These are phyloP conservation scores for Cyclotella baltica DNA, from an alignment of 108 stramenopile species.

Conservation along the genomic window DNA sequence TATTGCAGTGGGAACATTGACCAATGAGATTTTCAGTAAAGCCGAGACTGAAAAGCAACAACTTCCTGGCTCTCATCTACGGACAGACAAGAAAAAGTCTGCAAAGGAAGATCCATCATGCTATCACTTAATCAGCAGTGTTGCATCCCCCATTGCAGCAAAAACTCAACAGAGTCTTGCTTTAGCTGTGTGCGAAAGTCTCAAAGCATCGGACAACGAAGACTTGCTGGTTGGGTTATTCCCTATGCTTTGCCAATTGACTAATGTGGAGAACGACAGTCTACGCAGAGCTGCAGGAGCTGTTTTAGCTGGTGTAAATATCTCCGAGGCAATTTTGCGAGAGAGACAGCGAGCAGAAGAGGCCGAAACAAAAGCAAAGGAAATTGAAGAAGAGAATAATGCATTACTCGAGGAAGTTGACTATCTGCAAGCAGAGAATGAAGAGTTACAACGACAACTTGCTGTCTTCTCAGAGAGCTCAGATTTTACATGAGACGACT, in stretches of 20 bases:
- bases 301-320: conserved; percentile 54
- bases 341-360: conserved; percentile 56
- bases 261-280: conserved; percentile 52
- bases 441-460: conserved; percentile 45
- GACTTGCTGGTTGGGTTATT: conserved; percentile 60
- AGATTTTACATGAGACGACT: conserved; percentile 19
- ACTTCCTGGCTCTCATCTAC: too few relatives aligned
- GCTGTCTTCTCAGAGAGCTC: conserved; percentile 43
- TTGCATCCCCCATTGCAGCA: conserved; percentile 13
- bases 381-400: conserved; percentile 64
- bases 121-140: too few relatives aligned
- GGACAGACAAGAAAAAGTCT: too few relatives aligned
- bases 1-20: conserved; percentile 40
- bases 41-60: conserved; percentile 48
- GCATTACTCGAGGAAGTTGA: conserved; percentile 61
- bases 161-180: conserved; percentile 62
- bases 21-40: conserved; percentile 54
- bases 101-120: too few relatives aligned
- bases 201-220: conserved; percentile 47
- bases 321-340: conserved; percentile 56
- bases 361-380: conserved; percentile 40
- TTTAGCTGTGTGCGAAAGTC: conserved; percentile 56
- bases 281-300: conserved; percentile 63
- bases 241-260: conserved; percentile 65
- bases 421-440: conserved; percentile 51